Base-by-base conservation (phyloP, 768 basidiomycete genomes). In the Imleria badia region DNA sequence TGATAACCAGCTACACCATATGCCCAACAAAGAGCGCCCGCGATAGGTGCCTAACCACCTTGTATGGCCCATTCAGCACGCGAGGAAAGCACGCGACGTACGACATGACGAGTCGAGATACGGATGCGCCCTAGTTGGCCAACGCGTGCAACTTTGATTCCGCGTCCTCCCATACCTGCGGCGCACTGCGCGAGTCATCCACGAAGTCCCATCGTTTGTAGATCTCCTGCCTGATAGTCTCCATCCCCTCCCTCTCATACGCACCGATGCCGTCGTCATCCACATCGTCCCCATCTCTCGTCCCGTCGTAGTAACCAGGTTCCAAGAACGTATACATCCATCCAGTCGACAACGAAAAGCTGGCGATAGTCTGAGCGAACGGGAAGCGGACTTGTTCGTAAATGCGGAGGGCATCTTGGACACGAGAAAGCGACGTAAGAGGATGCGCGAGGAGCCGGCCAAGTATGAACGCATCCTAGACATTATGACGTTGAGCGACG, bases 1-100 rank as follows among this genome's bases (percentile, higher is more conserved):
- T 71, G 70, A 71, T 71, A 71, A 71, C 70, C 70, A 71, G 68
- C 70, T 71, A 71, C 70, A 73, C 72, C 70, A 71, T 70, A 70
- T 72, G 72, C 70, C 70, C 26, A 26, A 26, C 26, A 26, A 26
- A 26, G 6, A 26, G 26, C 4, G 26, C 26, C 26, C 26, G 26
- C 3, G 26, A 26, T 26, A 26, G 26, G 26, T 6, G 4, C 26
- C 6, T 26, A 26, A 26, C 6, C 6, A 26, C 26, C 6, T 26
- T 26, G 26, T 26, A n/a, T n/a, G n/a, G n/a, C n/a, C n/a, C n/a
- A n/a, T n/a, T n/a, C n/a, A n/a, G n/a, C n/a, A n/a, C n/a, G n/a
- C n/a, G n/a, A n/a, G 26, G 6, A 4, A 26, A 26, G 26, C 6
- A 26, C 26, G 6, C 26, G 6, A 26, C 26, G 6, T 26, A 26